phyloP scores from a whole-genome alignment of 495 filamentous ascomycete genomes.

The Aspergillus bertholletiae region DNA sequence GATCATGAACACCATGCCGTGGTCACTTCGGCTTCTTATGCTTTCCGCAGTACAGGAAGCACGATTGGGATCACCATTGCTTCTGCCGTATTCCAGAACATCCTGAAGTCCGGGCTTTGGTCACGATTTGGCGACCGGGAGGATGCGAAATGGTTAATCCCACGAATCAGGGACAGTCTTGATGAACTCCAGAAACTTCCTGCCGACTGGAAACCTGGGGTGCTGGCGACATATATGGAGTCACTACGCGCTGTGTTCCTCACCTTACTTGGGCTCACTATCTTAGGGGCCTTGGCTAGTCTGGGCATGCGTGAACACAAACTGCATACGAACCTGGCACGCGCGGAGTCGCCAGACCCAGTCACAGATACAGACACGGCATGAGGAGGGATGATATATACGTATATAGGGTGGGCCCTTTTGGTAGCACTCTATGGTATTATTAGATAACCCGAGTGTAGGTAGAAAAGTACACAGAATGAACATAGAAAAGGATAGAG shows the following conservation, averaged over 20 bases:
- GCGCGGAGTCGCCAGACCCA: constrained; percentile 20
- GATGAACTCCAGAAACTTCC: constrained; percentile 71
- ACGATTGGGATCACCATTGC: constrained; percentile 81
- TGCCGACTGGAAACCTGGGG: constrained; percentile 63
- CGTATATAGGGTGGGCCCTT: no score
- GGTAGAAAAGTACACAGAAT: no score
- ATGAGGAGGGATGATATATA: neutral
- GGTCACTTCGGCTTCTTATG: constrained; percentile 78
- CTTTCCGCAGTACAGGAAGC: constrained; percentile 76
- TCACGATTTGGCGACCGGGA: constrained; percentile 62
- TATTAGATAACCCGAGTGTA: no score
- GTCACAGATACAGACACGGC: neutral
- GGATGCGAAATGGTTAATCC: constrained; percentile 65
- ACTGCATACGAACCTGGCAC: constrained; percentile 67
- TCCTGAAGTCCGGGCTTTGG: constrained; percentile 55
- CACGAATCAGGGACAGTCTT: constrained; percentile 66
- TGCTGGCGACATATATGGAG: constrained; percentile 70
- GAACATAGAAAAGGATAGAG: no score
- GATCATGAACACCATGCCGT: constrained; percentile 81
- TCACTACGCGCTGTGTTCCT: constrained; percentile 75
- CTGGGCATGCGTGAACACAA: constrained; percentile 75
- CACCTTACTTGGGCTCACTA: constrained; percentile 56
- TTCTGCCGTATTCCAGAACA: constrained; percentile 76
- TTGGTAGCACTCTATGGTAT: no score
- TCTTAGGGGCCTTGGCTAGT: constrained; percentile 56